Evolutionary conservation across 1,284 basidiomycete species (phyloP).

Genomic region (Cutaneotrichosporon cavernicola): DNA sequence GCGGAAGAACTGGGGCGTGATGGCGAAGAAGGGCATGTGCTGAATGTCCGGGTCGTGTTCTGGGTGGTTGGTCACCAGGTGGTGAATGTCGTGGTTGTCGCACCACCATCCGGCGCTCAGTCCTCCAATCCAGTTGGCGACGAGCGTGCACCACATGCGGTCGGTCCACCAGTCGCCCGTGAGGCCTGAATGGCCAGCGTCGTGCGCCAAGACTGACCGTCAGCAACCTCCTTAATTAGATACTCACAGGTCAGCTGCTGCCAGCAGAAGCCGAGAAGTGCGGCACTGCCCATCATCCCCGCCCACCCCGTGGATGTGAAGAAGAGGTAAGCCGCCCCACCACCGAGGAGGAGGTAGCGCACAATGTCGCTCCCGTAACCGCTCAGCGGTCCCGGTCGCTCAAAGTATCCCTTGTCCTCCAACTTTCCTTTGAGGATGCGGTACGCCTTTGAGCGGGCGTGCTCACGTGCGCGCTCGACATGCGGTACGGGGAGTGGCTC

Average conservation of each 20-base stretch:
- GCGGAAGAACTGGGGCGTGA: conserved; percentile 79
- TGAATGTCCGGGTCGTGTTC: conserved; percentile 87
- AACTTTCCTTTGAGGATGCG: conserved; percentile 74
- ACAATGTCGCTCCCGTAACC: conserved; percentile 86
- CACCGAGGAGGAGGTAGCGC: conserved; percentile 51
- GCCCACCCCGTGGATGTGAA: conserved; percentile 37
- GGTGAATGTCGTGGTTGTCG: conserved; percentile 95
- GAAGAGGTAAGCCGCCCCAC: conserved; percentile 32
- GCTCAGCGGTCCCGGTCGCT: conserved; percentile 69
- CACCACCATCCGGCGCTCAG: conserved; percentile 98
- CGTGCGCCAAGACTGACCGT: conserved; percentile 72
- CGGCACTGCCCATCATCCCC: conserved; percentile 65
- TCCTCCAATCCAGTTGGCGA: conserved; percentile 76
- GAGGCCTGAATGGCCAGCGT: conserved; percentile 91
- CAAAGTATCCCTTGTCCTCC: conserved; percentile 77
- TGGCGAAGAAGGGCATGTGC: conserved; percentile 95
- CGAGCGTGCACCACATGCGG: conserved; percentile 73
- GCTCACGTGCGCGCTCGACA: conserved; percentile 63
- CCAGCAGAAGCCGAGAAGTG: conserved; percentile 84
- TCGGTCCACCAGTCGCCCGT: conserved; percentile 84
- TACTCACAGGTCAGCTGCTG: conserved; percentile 74
- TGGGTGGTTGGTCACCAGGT: conserved; percentile 94
- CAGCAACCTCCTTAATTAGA: background rate
- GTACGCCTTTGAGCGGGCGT: conserved; percentile 74
- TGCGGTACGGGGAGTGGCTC: conserved; percentile 57